Base-by-base conservation (phyloP, 2,329 filamentous ascomycete genomes). In the Sphaerulina vaccinii region DNA sequence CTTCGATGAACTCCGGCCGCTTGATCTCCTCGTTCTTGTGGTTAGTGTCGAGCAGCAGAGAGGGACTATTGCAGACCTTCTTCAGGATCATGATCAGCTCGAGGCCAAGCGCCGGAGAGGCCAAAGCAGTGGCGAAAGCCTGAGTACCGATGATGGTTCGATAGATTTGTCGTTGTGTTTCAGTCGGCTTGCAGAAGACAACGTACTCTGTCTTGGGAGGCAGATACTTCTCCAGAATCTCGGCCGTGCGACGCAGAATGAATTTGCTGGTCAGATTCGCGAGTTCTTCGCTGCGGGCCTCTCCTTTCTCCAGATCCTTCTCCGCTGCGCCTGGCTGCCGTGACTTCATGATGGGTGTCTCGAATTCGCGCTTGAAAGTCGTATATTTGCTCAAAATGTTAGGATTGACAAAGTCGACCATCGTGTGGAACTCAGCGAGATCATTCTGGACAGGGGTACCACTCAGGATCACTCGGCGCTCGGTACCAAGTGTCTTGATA, bases 51-150 rank as follows among this genome's bases (percentile, higher is more conserved):
- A 75, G 70, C 36, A 89, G 72, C 8, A 88, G 70, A 0, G 78
- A 81, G 1, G 85, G 85, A 57, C 83, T 85, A 65, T 88, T 88
- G 73, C 86, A 88, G 15, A 87, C 75, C 66, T 88, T 88, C 70
- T 88, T 88, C 15, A 89, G 71, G 15, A 88, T 76, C 13, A 82
- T 88, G 62, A 88, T 88, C 11, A 88, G 78, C 61, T 86, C 82
- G 2, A 89, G 73, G 2, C 83, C 80, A 40, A 78, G 77, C 43
- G 87, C 82, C 1, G 79, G 74, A 56, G 77, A 84, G 11, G 83
- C 82, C 43, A 87, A 71, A 7, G 82, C 81, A 24, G 74, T 76
- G 43, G 80, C 77, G 59, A 87, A 87, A 4, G 82, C 73, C 0
- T 82, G 80, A 1, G 84, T 87, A 7, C 77, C 74, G n/a, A 88